Evolutionary conservation across 352 stramenopile genomes (phyloP), one percentile per base, ranked within the genome.

Genomic region (Pythium oligandrum): DNA sequence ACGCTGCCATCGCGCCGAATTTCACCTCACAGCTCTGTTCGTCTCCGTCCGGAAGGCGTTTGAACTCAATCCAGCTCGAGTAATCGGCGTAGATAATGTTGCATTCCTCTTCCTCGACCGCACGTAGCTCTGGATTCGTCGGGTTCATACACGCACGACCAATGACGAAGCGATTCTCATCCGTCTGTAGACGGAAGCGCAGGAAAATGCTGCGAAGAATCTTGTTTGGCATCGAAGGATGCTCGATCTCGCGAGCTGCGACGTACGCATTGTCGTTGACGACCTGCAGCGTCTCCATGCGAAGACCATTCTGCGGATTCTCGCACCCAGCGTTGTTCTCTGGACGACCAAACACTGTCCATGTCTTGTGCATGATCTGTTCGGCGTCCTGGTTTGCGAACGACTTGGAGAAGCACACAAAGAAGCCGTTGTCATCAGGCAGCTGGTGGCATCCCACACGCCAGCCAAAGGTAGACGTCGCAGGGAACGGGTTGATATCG

Each of bases 101-200:
- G 40, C 44, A 31, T 31, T 63, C 50, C 4, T 51, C 45, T 4
- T 58, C 37, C 38, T 67, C 52, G 3, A 70, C 39, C 34, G 57
- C 37, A 26, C 74, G 71, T 40, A 81, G 51, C 30, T 64, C 57
- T 1, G 66, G 44, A 17, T 54, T 58, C 9, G 48, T 71, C 30
- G 77, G 77, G 52, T 86, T 88, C 55, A 88, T 65, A 2, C 70
- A 82, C 54, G 74, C 64, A 17, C 73, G 72, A 2, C 77, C 77
- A 17, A 86, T 83, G 43, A 84, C 75, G 53, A 71, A 88, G 11
- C 70, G 46, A 37, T 53, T 73, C 30, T 67, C 61, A 40, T 60
- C 52, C 17, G 68, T 71, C 43, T 71, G 55, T 12, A 71, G 38
- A n/a, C 64, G 49, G 47, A 76, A 73, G 3, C 67, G 51, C 38